Evolutionary conservation across 441 rosid genomes (phyloP).

Genomic region (Croton laevigatus): DNA sequence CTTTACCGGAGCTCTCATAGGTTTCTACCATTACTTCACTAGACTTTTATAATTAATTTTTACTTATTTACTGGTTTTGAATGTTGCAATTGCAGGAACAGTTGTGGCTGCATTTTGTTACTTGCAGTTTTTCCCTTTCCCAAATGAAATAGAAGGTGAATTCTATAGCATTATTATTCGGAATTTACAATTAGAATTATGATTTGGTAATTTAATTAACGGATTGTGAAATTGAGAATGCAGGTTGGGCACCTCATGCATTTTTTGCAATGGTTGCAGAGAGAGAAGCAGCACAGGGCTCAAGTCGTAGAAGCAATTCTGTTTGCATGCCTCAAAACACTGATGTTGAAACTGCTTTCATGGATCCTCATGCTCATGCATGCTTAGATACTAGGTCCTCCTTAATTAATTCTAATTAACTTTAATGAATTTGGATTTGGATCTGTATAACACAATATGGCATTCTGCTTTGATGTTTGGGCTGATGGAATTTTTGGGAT

Average conservation of each 20-base stretch:
- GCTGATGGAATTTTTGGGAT: no score
- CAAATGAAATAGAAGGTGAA: constrained; percentile 42
- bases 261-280: constrained; percentile 3
- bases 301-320: neutral
- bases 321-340: neutral
- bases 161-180: neutral
- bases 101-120: constrained; percentile 45
- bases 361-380: neutral
- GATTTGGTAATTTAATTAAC: neutral
- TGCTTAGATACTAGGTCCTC: neutral
- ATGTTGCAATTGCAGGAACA: constrained; percentile 20
- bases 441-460: no score
- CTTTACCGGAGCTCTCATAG: constrained; percentile 64
- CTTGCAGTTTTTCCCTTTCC: constrained; percentile 56
- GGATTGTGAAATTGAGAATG: neutral
- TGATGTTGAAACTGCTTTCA: constrained; percentile 8
- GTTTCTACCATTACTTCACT: constrained; percentile 22
- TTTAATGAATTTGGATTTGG: no score
- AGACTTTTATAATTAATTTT: neutral
- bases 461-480: no score
- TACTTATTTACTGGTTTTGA: neutral
- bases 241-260: constrained; percentile 19
- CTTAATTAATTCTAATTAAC: no score
- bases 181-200: no score
- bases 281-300: neutral